Conservation (phyloP, 371 early-diverging fungal genomes). For the Mucor sp. region DNA sequence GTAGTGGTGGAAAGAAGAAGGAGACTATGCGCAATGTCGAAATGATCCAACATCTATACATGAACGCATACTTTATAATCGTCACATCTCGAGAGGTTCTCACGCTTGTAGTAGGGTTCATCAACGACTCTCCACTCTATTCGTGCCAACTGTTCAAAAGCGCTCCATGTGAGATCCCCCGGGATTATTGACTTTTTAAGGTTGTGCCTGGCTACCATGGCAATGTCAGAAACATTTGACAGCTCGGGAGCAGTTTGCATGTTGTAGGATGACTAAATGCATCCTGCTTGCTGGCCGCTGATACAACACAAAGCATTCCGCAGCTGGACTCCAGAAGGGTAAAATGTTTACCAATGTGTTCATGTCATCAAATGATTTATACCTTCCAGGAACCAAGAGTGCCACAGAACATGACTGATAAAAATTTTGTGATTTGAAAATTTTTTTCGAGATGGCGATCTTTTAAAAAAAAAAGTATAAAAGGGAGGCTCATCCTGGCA, state of each 20-base stretch:
- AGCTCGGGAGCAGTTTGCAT: no score
- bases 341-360: background rate
- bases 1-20: conserved; percentile 2
- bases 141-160: background rate
- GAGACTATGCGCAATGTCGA: background rate
- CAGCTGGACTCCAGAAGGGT: background rate
- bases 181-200: background rate
- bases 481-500: background rate
- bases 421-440: conserved; percentile 5
- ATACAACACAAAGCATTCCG: background rate
- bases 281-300: background rate
- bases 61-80: conserved; percentile 4
- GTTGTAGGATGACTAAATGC: background rate
- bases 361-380: background rate
- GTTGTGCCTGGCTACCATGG: no score
- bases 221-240: no score
- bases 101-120: background rate
- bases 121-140: background rate
- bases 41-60: background rate
- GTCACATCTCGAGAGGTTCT: conserved; percentile 1
- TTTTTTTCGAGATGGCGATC: background rate
- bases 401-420: conserved; percentile 1
- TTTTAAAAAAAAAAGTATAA: conserved; percentile 19
- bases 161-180: background rate
- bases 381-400: background rate